These are phyloP conservation scores for Talaromyces thailandensis DNA, from an alignment of 495 filamentous ascomycete genomes.

Conservation along the genomic window DNA sequence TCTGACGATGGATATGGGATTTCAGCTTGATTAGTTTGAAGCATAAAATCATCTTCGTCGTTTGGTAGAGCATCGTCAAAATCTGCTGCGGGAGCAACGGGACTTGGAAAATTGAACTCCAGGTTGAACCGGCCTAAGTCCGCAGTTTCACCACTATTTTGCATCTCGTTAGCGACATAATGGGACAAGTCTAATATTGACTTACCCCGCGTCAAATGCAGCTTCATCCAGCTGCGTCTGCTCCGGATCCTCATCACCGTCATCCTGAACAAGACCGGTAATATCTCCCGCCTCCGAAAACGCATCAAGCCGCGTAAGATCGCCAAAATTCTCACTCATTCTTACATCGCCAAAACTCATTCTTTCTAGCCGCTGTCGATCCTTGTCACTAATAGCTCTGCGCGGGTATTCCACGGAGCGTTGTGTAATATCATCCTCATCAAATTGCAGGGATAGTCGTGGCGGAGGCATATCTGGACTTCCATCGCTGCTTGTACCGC, in stretches of 20 bases:
- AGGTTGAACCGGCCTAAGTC: constrained; percentile 36
- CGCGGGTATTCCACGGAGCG: constrained; percentile 62
- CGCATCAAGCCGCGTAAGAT: constrained; percentile 36
- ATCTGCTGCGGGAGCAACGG: constrained; percentile 15
- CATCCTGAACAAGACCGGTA: constrained; percentile 26
- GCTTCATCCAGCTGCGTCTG: constrained; percentile 25
- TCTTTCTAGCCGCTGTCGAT: constrained; percentile 34
- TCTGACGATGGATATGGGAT: constrained; percentile 13
- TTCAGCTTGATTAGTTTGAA: constrained; percentile 22
- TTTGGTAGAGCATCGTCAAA: constrained; percentile 20
- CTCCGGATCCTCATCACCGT: constrained; percentile 20
- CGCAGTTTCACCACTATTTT: constrained; percentile 36
- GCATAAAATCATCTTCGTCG: constrained; percentile 32
- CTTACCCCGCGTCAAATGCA: constrained; percentile 36
- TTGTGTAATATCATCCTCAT: constrained; percentile 60
- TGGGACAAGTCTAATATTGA: neutral
- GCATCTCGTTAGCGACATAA: neutral
- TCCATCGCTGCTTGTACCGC: constrained; percentile 44
- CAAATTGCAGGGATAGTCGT: constrained; percentile 49
- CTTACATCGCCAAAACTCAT: constrained; percentile 47
- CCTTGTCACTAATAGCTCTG: constrained; percentile 47
- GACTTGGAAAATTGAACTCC: constrained; percentile 36
- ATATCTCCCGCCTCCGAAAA: constrained; percentile 40
- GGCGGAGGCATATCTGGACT: constrained; percentile 50
- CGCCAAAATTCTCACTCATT: constrained; percentile 55